Evolutionary conservation across 129 eudicot genomes (phyloP), one percentile per base, ranked within the genome.

Genomic region (Smallanthus sonchifolius): DNA sequence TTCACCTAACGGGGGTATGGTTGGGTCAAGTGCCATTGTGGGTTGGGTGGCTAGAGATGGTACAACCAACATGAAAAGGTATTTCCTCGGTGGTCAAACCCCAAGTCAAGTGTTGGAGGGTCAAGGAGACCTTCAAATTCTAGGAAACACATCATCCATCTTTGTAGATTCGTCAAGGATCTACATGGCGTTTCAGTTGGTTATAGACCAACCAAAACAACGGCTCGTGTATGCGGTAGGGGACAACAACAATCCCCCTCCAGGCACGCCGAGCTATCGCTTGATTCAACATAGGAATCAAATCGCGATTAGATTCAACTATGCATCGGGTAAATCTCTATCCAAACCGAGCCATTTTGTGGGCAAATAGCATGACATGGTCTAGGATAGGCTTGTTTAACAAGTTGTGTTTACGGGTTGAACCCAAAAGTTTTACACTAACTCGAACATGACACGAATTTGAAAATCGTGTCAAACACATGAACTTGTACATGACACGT

Each of bases 1-100:
- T 51, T 95, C 97, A 0, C 80, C 86, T 0, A 51, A 81, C 7
- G 97, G 99, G 2, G 66, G 16, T 15, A 95, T 95, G 99, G 82
- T 91, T 5, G 97, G 99, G 52, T 88, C 99, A 5, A 88, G 84
- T 13, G 99, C 99, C 6, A 59, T 95, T n/a, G 95, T 88, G 34
- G 97, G 97, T 10, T 95, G 99, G 99, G 54, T 77, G 7, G 71
- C 24, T 24, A 35, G 78, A 10, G 77, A 78, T 48, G 89, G 96
- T 2, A 3, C 76, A 7, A 38, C 74, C 17, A 57, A 0, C 39
- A 87, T 87, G 71, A 82, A 77, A 67, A 85, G 36, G 63, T 95
- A 91, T 66, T 76, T 11, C 35, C 86, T 95, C 6, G 81, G 84
- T 1, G 96, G 90, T 32, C 84, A 87, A 65, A 52, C 74, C 4